phyloP scores from a whole-genome alignment of 75 land plant genomes.

The Selaginella moellendorffii region DNA sequence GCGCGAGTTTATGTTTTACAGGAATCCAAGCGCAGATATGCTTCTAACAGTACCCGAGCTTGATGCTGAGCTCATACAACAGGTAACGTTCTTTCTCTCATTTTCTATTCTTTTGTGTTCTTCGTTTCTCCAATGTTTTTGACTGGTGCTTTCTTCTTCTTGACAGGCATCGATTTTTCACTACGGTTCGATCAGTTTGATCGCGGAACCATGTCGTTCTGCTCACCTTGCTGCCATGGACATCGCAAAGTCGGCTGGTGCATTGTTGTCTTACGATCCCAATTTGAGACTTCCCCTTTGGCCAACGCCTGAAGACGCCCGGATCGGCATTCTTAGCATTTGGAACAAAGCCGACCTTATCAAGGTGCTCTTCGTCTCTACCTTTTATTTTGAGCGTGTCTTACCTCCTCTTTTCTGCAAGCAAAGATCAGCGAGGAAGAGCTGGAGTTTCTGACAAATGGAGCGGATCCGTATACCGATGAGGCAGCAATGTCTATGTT shows the following conservation, averaged over 20 bases:
- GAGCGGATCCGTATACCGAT: not conserved
- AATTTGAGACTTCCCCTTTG: constrained; percentile 63
- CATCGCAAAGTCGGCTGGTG: constrained; percentile 40
- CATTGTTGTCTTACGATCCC: constrained; percentile 67
- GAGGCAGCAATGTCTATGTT: not conserved
- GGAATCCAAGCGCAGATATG: constrained; percentile 45
- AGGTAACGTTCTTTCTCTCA: constrained; percentile 13
- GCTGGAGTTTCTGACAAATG: not conserved
- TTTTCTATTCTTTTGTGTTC: not conserved
- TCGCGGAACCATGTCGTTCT: constrained; percentile 58
- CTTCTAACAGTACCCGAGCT: constrained; percentile 24
- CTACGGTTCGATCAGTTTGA: constrained; percentile 72
- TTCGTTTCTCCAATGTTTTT: not conserved
- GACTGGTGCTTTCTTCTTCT: not conserved
- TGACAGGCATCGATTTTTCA: constrained; percentile 59
- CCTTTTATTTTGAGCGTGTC: not conserved
- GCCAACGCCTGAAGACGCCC: constrained; percentile 65
- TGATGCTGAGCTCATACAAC: constrained; percentile 16
- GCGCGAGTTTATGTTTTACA: constrained; percentile 63
- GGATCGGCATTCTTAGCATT: constrained; percentile 13
- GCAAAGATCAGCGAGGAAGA: not conserved
- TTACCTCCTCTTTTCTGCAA: not conserved
- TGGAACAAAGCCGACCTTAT: not conserved
- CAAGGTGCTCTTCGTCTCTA: not conserved
- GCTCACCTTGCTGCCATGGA: constrained; percentile 57